phyloP scores from a whole-genome alignment of 208 protist species.

The Herpetomonas muscarum region DNA sequence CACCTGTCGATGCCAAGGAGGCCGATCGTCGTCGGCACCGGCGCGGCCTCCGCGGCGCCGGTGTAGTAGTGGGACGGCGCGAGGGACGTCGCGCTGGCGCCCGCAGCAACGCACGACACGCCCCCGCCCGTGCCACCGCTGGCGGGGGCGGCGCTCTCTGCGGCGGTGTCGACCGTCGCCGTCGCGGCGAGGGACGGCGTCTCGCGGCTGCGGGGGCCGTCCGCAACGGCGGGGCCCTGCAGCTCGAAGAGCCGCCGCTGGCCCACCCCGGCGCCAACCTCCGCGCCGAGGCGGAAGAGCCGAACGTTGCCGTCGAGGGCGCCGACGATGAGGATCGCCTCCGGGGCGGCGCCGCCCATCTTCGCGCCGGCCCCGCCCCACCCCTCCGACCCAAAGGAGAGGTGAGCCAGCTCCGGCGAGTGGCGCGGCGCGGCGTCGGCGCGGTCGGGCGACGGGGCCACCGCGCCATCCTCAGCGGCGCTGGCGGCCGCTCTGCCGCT shows the following conservation, averaged over 20 bases:
- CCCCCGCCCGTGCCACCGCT: too few relatives aligned
- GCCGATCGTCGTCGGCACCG: slow-evolving; percentile 20
- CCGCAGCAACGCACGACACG: too few relatives aligned
- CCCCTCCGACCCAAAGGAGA: not conserved
- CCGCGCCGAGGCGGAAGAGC: slow-evolving; percentile 33
- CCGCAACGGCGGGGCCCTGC: too few relatives aligned
- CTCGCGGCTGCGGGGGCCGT: too few relatives aligned
- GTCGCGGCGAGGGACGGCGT: too few relatives aligned
- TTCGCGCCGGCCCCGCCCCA: not conserved
- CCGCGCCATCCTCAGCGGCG: too few relatives aligned
- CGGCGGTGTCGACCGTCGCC: too few relatives aligned
- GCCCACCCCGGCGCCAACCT: not conserved
- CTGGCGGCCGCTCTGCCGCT: too few relatives aligned
- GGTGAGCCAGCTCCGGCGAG: too few relatives aligned
- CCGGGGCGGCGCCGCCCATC: not conserved
- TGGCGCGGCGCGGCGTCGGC: slow-evolving; percentile 6
- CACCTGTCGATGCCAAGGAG: slow-evolving; percentile 41
- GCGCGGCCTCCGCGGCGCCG: not conserved
- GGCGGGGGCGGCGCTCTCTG: too few relatives aligned
- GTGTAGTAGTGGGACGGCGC: not conserved
- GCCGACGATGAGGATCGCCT: slow-evolving; percentile 34
- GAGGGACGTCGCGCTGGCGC: not conserved
- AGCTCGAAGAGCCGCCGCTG: too few relatives aligned
- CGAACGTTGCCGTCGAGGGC: slow-evolving; percentile 62
- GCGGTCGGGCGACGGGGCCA: too few relatives aligned